These are phyloP conservation scores for Isoetes engelmannii DNA, from an alignment of 83 land plant species.

Conservation along the genomic window DNA sequence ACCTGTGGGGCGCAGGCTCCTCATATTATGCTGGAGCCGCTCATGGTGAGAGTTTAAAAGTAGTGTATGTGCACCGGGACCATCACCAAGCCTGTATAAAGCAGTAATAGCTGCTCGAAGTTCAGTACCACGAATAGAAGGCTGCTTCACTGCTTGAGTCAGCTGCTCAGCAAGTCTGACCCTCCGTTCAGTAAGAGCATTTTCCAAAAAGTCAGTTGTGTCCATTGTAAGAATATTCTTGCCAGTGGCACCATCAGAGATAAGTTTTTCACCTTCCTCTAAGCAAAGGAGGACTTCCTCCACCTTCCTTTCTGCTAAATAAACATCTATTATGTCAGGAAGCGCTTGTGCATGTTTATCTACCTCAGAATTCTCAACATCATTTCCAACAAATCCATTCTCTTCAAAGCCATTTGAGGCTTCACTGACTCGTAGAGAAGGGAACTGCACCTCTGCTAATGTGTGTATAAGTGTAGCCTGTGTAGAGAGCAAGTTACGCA, in stretches of 20 bases:
- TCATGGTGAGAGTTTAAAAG: slow-evolving; percentile 44
- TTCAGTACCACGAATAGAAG: slow-evolving; percentile 50
- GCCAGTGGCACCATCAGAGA: slow-evolving; percentile 17
- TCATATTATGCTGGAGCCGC: slow-evolving; percentile 47
- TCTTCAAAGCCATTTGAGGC: slow-evolving; percentile 20
- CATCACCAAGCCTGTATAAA: slow-evolving; percentile 61
- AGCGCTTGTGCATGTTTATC: slow-evolving; percentile 31
- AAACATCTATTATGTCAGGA: slow-evolving; percentile 63
- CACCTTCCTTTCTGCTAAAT: slow-evolving; percentile 65
- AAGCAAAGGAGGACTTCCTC: slow-evolving; percentile 61
- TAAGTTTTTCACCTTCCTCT: slow-evolving; percentile 49
- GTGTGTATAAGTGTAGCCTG: slow-evolving; percentile 67
- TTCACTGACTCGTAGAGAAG: slow-evolving; percentile 22
- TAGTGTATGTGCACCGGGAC: slow-evolving; percentile 55
- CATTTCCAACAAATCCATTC: slow-evolving; percentile 1
- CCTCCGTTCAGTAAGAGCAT: slow-evolving; percentile 43
- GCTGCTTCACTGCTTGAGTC: slow-evolving; percentile 44
- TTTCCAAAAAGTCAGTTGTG: slow-evolving; percentile 29
- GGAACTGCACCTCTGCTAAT: slow-evolving; percentile 51
- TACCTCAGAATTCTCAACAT: slow-evolving; percentile 4
- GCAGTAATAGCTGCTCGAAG: slow-evolving; percentile 54
- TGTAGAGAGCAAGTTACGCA: slow-evolving; percentile 58
- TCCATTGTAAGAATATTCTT: slow-evolving; percentile 7
- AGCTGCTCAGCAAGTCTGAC: slow-evolving; percentile 57
- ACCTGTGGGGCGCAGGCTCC: slow-evolving; percentile 50